Evolutionary conservation across 148 eudicot species (phyloP).

Genomic region (Rhododendron williamsianum): DNA sequence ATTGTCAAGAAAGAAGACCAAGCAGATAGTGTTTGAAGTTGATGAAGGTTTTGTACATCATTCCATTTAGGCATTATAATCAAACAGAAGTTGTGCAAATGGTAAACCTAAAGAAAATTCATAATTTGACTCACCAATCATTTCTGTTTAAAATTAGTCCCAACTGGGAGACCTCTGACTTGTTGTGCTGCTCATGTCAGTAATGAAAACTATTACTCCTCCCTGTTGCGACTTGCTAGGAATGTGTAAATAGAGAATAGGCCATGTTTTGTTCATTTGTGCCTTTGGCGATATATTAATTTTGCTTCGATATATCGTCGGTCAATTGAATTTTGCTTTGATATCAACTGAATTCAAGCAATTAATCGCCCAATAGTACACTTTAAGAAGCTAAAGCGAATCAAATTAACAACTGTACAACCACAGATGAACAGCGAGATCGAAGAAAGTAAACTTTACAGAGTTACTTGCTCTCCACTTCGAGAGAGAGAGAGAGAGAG

Average conservation of each 20-base stretch:
- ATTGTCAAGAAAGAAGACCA: conserved; percentile 5
- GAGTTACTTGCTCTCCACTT: too few relatives aligned
- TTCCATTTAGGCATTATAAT: not conserved
- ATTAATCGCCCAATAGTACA: too few relatives aligned
- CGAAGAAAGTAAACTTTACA: too few relatives aligned
- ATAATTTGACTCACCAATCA: not conserved
- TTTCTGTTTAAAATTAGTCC: not conserved
- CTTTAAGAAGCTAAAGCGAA: too few relatives aligned
- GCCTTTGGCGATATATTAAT: not conserved
- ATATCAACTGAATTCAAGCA: too few relatives aligned
- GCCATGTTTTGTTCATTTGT: not conserved
- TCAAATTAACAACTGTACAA: too few relatives aligned
- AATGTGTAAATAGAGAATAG: not conserved
- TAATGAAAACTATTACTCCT: too few relatives aligned
- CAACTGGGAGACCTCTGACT: not conserved
- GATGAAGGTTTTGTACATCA: not conserved
- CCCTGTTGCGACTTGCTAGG: not conserved
- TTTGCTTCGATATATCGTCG: too few relatives aligned
- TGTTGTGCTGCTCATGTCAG: not conserved
- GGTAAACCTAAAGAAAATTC: not conserved
- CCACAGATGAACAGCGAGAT: not conserved
- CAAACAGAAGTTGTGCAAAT: not conserved
- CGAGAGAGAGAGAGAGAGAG: too few relatives aligned
- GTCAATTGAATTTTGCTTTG: too few relatives aligned
- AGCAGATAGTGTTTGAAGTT: not conserved